Percentiles rank a stretch among this genome's conserved stretches.
Conservation (phyloP, 139 green algal species). For the Chlorella sp. region DNA sequence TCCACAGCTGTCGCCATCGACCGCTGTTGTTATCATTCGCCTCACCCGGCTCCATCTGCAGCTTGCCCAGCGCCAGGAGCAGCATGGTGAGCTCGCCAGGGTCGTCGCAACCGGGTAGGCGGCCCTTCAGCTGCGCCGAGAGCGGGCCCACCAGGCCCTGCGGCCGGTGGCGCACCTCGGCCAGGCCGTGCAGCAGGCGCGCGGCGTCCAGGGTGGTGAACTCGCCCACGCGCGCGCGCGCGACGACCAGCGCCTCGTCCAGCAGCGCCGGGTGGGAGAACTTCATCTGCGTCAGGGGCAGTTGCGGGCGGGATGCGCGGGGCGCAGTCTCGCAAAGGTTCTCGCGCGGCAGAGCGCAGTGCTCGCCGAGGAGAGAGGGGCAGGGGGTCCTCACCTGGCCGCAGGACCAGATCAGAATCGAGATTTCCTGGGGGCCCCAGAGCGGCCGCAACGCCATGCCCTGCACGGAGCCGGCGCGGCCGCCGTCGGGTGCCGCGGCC, state of each 20-base stretch:
- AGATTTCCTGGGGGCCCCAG: conserved; percentile 23
- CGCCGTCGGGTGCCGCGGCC: too few relatives aligned
- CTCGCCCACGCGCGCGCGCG: neutral
- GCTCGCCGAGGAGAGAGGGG: neutral
- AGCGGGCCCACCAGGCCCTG: conserved; percentile 14
- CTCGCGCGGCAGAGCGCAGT: neutral
- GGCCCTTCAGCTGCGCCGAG: neutral
- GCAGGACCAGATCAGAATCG: conserved; percentile 13
- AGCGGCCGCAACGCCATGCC: too few relatives aligned
- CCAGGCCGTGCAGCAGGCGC: conserved; percentile 16
- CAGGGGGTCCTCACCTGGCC: neutral
- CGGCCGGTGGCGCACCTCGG: conserved; percentile 3
- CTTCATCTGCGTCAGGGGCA: neutral
- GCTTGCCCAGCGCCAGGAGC: conserved; percentile 13
- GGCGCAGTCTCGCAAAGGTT: neutral
- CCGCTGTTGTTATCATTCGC: too few relatives aligned
- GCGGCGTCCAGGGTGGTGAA: neutral
- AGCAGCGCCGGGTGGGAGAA: neutral
- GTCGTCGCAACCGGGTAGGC: neutral
- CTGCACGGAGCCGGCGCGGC: too few relatives aligned
- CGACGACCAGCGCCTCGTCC: neutral
- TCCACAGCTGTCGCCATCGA: too few relatives aligned
- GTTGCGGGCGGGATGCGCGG: neutral
- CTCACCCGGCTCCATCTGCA: conserved; percentile 16
- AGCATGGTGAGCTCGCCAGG: conserved; percentile 18